Base-by-base conservation (phyloP, 2,329 filamentous ascomycete genomes). In the Xylaria sp. region DNA sequence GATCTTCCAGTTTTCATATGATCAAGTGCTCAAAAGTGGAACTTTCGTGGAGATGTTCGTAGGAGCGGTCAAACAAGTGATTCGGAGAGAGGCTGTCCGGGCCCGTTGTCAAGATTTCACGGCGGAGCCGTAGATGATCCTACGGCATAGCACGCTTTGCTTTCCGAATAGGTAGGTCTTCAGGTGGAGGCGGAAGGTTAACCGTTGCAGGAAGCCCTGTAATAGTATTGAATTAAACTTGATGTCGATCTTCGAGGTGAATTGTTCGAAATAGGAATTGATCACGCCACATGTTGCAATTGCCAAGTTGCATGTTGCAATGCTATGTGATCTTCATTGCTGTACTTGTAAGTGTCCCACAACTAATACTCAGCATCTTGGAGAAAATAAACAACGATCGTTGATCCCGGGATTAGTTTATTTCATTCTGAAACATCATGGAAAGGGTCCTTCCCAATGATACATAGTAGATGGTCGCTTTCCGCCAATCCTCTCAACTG, bases 271-370 rank as follows among this genome's bases (percentile, higher is more conserved):
- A 62, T 46, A 55, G 63, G 50, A 66, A 63, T 53, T 56, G 30
- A 68, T 66, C 39, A 41, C 46, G 39, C 41, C 12, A 52, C 7
- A 68, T 66, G 63, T 66, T 68, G 66, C 58, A 46, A 68, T 62
- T 13, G 15, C 58, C 50, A 61, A 68, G 18, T 30, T 28, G 20
- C 15, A 57, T 66, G 66, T 66, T 66, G 66, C 55, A 55, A 68
- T 66, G 56, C 52, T 41, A 60, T 63, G 48, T 34, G 56, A 45
- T 52, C 45, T 45, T 56, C 61, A 25, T 39, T 53, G 18, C 18
- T 55, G 46, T 34, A 61, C 32, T 46, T 25, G n/a, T 25, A 43
- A 64, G 48, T 56, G 55, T 62, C 62, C 50, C 52, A 62, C 39
- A 28, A 20, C 7, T 23, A 15, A 53, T 45, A 4, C n/a, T 55